Evolutionary conservation across 805 yeast genomes (phyloP), one percentile per base, ranked within the genome.

Genomic region (Kregervanrija fluxuum): DNA sequence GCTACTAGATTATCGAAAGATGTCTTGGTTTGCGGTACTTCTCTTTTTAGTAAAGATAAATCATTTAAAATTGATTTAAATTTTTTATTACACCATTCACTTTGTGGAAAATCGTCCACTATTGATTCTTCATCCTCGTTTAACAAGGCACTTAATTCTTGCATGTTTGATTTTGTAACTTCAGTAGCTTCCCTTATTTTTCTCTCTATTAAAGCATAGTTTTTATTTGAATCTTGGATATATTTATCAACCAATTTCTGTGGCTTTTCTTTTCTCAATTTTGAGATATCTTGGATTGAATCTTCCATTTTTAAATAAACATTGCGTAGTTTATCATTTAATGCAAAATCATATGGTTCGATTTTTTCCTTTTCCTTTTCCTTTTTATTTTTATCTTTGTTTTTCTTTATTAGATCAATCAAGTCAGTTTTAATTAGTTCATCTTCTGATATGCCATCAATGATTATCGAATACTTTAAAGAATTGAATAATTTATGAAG

Each of bases 281-380:
- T 66, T 0, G 86, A 74, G 13, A 82, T 73, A 45, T 68, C 71
- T 1, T 78, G 71, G 0, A 87, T 77, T 48, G 75, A 76, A 40
- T 70, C 73, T 50, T 86, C 95, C 46, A 85, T 80, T 34, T 73
- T 69, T 40, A 71, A 70, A 49, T 84, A 75, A 40, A 76, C 53
- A 40, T 71, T 67, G 39, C 91, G 67, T 30, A 85, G 71, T 44
- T 69, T 59, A 46, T 75, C 80, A 59, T 83, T 82, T 47, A 84
- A 61, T 14, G 73, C 79, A 35, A 73, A 62, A 55, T 86, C 91
- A 60, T 82, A 84, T 1, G 90, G 88, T 57, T 82, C 93, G 8
- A 79, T 71, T 46, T 73, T 73, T 45, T 53, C 55, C 43, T 52
- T 48, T 16, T 49, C 34, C 6, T 56, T 54, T 22, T 22, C 28